Evolutionary conservation across 306 rosid species (phyloP), one percentile per base, ranked within the genome.

Genomic region (Castanospermum australe): DNA sequence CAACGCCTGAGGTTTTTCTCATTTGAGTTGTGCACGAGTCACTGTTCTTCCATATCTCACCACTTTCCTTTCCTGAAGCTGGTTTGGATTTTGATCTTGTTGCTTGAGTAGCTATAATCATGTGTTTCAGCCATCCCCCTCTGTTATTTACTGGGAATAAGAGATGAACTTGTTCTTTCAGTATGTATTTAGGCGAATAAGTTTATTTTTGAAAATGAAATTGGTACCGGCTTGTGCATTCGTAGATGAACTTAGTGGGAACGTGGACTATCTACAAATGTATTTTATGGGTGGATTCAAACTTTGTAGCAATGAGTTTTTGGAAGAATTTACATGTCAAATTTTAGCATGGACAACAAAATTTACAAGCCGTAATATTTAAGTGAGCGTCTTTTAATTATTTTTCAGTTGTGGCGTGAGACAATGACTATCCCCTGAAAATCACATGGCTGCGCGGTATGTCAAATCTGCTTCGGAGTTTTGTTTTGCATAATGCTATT

Each of bases 161-260:
- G 80, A 78, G 57, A 71, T 66, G 4, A 59, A 6, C 62, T 12
- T 65, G 71, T 75, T 71, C 66, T 78, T 64, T 78, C n/a, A 25
- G 59, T 25, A 50, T 83, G 82, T 80, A 80, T 64, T 64, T 57
- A 80, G 48, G 52, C 81, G 45, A 83, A 80, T 80, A 80, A 83
- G 63, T 75, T 68, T 60, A 67, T 45, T 13, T 38, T 55, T 52
- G 82, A 32, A 64, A 47, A 56, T 59, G 4, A 66, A 76, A 45
- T 69, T 55, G 57, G 33, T 14, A 1, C 6, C 42, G 45, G 78
- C 76, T 17, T 38, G 22, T 22, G 78, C 22, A 13, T 21, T 38
- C 17, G 11, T 38, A 38, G 78, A 56, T 4, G 71, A 24, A 41
- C 8, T 10, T 69, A 17, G 44, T n/a, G 75, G 45, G 18, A 69